Conservation (phyloP, 1,139 yeast genomes). For the Casaregolazyma lundiana region DNA sequence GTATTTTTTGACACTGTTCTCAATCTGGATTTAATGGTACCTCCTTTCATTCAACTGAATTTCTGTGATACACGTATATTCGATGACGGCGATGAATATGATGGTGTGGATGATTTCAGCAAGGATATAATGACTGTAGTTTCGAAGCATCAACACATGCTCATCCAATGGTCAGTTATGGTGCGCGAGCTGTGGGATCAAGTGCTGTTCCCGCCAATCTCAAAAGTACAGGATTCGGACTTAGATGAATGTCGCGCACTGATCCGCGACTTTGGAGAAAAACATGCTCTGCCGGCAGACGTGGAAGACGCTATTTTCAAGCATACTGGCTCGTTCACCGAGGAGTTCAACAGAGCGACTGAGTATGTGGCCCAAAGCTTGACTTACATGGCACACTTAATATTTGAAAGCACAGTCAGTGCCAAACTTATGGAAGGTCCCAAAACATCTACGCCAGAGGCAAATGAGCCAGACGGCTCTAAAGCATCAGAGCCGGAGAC, state of each 20-base stretch:
- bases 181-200: constrained; percentile 15
- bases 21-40: constrained; percentile 17
- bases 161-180: constrained; percentile 15
- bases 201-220: constrained; percentile 15
- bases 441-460: neutral
- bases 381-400: neutral
- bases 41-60: constrained; percentile 18
- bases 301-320: constrained; percentile 12
- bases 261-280: constrained; percentile 2
- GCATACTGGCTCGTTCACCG: neutral
- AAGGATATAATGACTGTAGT: constrained; percentile 11
- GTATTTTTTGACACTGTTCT: constrained; percentile 18
- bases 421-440: neutral
- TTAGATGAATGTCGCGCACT: neutral
- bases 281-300: neutral
- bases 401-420: neutral
- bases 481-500: neutral
- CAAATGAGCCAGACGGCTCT: neutral
- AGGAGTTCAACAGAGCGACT: neutral
- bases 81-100: constrained; percentile 10
- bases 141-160: constrained; percentile 1
- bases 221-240: constrained; percentile 5
- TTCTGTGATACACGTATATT: constrained; percentile 18
- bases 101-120: constrained; percentile 7
- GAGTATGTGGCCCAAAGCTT: neutral